These are phyloP conservation scores for Termitomyces titanicus DNA, from an alignment of 768 basidiomycete genomes.

Conservation along the genomic window DNA sequence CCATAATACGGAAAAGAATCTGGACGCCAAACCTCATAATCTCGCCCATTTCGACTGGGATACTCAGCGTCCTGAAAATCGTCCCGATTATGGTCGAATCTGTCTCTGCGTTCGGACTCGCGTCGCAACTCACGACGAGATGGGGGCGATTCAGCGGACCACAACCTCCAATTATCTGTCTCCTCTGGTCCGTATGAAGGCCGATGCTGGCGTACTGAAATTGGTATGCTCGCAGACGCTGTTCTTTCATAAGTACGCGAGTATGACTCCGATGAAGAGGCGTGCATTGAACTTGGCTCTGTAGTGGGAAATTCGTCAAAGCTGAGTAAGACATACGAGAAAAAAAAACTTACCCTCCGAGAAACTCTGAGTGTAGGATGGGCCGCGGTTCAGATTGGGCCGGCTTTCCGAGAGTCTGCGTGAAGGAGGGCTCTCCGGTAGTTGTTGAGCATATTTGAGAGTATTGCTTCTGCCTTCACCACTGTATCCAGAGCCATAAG, in stretches of 20 bases:
- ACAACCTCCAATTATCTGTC: conserved; percentile 13
- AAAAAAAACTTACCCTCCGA: conserved; percentile 11
- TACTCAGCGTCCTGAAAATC: conserved; percentile 12
- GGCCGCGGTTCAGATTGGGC: conserved; percentile 11
- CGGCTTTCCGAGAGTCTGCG: conserved; percentile 15
- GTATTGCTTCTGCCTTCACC: conserved; percentile 16
- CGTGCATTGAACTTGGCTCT: conserved; percentile 11
- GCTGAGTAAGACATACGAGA: neutral
- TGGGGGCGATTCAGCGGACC: conserved; percentile 6
- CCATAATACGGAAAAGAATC: conserved; percentile 8
- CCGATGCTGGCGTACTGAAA: conserved; percentile 9
- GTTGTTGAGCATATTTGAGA: conserved; percentile 15
- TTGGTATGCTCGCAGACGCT: conserved; percentile 16
- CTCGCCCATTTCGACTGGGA: conserved; percentile 5
- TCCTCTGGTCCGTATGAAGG: conserved; percentile 13
- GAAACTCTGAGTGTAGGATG: conserved; percentile 14
- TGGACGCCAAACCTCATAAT: conserved; percentile 8
- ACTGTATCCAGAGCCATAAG: conserved; percentile 1
- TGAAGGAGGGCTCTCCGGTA: conserved; percentile 13
- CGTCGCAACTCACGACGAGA: conserved; percentile 12
- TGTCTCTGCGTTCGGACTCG: conserved; percentile 5
- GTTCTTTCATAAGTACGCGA: conserved; percentile 11
- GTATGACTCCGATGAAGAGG: conserved; percentile 10
- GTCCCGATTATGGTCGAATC: conserved; percentile 8
- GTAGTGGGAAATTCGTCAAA: neutral